Conservation (phyloP, 2,329 filamentous ascomycete genomes). For the Alternaria gansuensis region DNA sequence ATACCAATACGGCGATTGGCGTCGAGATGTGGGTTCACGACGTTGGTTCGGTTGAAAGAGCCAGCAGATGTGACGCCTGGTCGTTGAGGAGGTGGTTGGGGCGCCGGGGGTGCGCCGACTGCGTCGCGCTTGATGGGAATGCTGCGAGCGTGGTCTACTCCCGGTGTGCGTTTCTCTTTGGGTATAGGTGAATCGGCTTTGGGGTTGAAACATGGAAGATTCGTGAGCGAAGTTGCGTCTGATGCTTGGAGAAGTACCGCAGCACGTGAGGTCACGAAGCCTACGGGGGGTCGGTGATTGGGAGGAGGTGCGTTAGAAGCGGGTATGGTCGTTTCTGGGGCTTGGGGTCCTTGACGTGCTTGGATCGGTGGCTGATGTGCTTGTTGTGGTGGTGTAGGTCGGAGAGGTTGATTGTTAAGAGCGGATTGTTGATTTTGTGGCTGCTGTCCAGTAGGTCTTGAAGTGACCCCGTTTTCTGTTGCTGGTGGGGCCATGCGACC, state of each 20-base stretch:
- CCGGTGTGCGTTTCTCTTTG: constrained; percentile 81
- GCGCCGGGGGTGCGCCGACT: constrained; percentile 33
- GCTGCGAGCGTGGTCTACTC: constrained; percentile 81
- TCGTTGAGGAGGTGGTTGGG: constrained; percentile 25
- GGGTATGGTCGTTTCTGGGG: constrained; percentile 20
- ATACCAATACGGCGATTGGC: constrained; percentile 60
- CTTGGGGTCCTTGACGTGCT: constrained; percentile 26
- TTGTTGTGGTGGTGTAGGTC: constrained; percentile 41
- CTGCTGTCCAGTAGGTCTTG: constrained; percentile 32
- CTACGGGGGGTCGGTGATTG: constrained; percentile 47
- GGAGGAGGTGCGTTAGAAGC: constrained; percentile 27
- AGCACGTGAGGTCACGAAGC: constrained; percentile 59
- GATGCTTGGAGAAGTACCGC: constrained; percentile 54
- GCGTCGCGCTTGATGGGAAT: constrained; percentile 71
- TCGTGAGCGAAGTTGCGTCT: constrained; percentile 40
- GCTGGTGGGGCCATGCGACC: constrained; percentile 36
- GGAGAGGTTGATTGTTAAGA: constrained; percentile 35
- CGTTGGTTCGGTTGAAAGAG: constrained; percentile 49
- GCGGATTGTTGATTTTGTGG: constrained; percentile 32
- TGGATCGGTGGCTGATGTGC: constrained; percentile 31
- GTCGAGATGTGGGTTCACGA: constrained; percentile 60
- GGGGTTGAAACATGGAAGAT: constrained; percentile 58
- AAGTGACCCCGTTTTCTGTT: constrained; percentile 31
- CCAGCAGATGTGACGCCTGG: constrained; percentile 23
- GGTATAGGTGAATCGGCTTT: constrained; percentile 68